Percentiles rank a stretch among this genome's conserved stretches.
phyloP scores from a whole-genome alignment of 257 asterid genomes.

The Scutellaria galericulata region DNA sequence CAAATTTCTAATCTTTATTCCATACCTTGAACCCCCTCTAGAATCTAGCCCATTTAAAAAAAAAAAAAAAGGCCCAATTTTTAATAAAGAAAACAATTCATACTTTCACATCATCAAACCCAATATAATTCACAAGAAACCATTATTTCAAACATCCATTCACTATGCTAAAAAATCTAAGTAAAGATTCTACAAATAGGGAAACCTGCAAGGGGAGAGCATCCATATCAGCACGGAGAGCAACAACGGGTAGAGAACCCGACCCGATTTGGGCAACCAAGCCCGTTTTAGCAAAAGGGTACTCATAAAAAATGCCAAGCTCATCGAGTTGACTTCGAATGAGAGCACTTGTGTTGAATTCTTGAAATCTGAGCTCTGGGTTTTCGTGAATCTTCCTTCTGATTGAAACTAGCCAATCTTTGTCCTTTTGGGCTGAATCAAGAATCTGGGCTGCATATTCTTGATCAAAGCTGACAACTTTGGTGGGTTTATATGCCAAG shows the following conservation, averaged over 20 bases:
- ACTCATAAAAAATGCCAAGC: conserved; percentile 63
- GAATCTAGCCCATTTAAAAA: too few relatives aligned
- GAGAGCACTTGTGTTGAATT: conserved; percentile 76
- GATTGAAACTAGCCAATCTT: conserved; percentile 61
- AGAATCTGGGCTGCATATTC: conserved; percentile 56
- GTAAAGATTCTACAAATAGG: not conserved
- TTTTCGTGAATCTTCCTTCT: conserved; percentile 84
- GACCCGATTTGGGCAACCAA: conserved; percentile 83
- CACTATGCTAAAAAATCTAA: not conserved
- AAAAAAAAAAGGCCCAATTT: not conserved
- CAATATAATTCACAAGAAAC: not conserved
- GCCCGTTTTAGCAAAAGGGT: conserved; percentile 84
- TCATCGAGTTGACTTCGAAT: conserved; percentile 68
- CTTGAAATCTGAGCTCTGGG: conserved; percentile 79
- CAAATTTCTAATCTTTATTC: too few relatives aligned
- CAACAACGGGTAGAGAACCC: conserved; percentile 72
- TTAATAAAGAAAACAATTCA: not conserved
- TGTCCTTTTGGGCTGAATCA: conserved; percentile 53
- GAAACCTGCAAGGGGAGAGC: conserved; percentile 78
- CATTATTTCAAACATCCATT: conserved; percentile 10
- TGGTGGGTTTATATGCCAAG: conserved; percentile 6
- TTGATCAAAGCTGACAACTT: conserved; percentile 36
- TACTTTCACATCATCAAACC: not conserved
- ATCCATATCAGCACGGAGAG: conserved; percentile 92
- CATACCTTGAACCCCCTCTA: too few relatives aligned